Conservation (phyloP, 2,329 filamentous ascomycete species). For the Fusarium sp. region DNA sequence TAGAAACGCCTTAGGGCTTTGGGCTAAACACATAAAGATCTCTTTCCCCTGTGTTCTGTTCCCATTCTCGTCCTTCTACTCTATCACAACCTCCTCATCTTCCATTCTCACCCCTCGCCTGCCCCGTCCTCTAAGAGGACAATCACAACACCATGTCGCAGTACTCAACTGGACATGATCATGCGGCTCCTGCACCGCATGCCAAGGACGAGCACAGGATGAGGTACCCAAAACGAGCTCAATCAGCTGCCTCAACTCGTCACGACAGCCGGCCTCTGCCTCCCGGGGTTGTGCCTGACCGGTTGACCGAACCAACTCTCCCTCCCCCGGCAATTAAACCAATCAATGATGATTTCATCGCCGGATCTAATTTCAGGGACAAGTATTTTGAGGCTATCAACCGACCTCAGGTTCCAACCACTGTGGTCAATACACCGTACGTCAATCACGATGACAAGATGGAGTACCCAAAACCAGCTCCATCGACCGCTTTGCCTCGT, state of each 20-base stretch:
- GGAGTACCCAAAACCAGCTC: background rate
- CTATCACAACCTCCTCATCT: background rate
- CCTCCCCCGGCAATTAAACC: too few relatives aligned
- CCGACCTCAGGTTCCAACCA: background rate
- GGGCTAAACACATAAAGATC: background rate
- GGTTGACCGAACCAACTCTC: too few relatives aligned
- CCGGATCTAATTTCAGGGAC: too few relatives aligned
- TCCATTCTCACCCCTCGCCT: background rate
- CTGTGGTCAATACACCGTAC: background rate
- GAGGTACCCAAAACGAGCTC: background rate
- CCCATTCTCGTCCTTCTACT: background rate
- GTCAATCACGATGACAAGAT: background rate
- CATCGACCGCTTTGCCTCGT: background rate
- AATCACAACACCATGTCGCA: background rate
- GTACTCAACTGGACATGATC: background rate
- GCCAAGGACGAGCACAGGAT: background rate
- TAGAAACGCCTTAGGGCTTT: background rate
- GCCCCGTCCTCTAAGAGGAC: background rate
- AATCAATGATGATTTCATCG: too few relatives aligned
- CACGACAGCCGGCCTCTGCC: background rate
- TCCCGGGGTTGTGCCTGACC: background rate
- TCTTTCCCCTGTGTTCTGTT: background rate
- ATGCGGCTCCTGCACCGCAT: background rate
- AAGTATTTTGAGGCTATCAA: too few relatives aligned
- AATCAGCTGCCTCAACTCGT: background rate